phyloP scores from a whole-genome alignment of 257 asterid species.

The Parsonsia alboflavescens region DNA sequence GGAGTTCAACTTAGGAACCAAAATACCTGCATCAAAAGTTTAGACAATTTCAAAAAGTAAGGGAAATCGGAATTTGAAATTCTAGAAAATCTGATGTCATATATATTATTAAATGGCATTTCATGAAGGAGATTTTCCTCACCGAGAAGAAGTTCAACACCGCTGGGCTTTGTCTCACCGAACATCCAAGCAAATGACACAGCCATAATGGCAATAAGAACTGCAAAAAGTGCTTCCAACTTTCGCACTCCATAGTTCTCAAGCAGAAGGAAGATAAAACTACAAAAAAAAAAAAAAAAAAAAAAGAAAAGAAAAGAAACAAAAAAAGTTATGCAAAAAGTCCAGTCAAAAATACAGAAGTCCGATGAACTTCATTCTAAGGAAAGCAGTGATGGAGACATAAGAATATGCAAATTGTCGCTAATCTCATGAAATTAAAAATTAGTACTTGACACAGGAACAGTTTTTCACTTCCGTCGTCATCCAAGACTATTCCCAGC shows the following conservation, averaged over 20 bases:
- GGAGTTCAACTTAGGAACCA: constrained; percentile 32
- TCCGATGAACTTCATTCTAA: neutral
- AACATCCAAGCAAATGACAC: constrained; percentile 43
- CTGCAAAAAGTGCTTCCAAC: constrained; percentile 34
- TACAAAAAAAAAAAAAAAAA: constrained; percentile 1
- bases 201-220: constrained; percentile 35
- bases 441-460: neutral
- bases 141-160: constrained; percentile 33
- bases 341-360: neutral
- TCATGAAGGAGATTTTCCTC: neutral
- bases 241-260: constrained; percentile 43
- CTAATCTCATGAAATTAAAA: neutral
- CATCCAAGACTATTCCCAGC: constrained; percentile 2
- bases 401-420: neutral
- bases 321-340: neutral
- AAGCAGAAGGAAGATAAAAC: constrained; percentile 36
- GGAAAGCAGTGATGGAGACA: neutral
- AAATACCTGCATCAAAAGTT: constrained; percentile 20
- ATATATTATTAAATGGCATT: neutral
- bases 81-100: neutral
- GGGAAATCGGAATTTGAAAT: neutral
- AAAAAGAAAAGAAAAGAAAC: neutral
- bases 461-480: neutral
- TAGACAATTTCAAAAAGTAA: neutral
- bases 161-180: constrained; percentile 39